Evolutionary conservation across 257 asterid species (phyloP).

Genomic region (Penstemon newberryi): DNA sequence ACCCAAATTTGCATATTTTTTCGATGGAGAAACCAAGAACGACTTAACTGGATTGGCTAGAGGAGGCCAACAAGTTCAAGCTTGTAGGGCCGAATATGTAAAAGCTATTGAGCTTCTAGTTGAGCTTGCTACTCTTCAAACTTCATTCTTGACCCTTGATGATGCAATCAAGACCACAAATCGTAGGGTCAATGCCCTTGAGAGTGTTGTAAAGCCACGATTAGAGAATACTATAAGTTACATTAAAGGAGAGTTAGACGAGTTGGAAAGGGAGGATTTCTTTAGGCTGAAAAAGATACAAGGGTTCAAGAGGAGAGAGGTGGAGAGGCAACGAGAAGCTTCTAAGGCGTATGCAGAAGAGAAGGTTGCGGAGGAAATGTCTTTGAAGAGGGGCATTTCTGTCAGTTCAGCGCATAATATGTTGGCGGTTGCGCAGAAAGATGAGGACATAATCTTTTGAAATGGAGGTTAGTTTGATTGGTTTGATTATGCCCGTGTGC

Average conservation of each 20-base stretch:
- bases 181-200: conserved; percentile 61
- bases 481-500: conserved; percentile 20
- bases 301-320: conserved; percentile 50
- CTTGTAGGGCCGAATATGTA: conserved; percentile 49
- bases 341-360: conserved; percentile 49
- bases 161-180: conserved; percentile 65
- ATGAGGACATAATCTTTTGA: conserved; percentile 55
- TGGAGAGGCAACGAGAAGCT: conserved; percentile 46
- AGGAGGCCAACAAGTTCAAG: conserved; percentile 58
- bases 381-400: conserved; percentile 44
- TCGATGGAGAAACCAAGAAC: conserved; percentile 52
- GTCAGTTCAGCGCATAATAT: conserved; percentile 37
- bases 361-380: conserved; percentile 41
- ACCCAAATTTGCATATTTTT: conserved; percentile 46
- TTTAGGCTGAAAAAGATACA: conserved; percentile 54
- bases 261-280: conserved; percentile 55
- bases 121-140: conserved; percentile 54
- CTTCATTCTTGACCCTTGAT: conserved; percentile 57
- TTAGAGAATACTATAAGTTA: conserved; percentile 52
- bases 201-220: conserved; percentile 57
- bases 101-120: conserved; percentile 57
- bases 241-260: conserved; percentile 53
- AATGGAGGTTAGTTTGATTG: conserved; percentile 27
- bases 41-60: conserved; percentile 55
- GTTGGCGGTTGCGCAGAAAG: conserved; percentile 35